Evolutionary conservation across 371 early-diverging fungal genomes (phyloP).

Genomic region (Basidiobolus meristosporus): DNA sequence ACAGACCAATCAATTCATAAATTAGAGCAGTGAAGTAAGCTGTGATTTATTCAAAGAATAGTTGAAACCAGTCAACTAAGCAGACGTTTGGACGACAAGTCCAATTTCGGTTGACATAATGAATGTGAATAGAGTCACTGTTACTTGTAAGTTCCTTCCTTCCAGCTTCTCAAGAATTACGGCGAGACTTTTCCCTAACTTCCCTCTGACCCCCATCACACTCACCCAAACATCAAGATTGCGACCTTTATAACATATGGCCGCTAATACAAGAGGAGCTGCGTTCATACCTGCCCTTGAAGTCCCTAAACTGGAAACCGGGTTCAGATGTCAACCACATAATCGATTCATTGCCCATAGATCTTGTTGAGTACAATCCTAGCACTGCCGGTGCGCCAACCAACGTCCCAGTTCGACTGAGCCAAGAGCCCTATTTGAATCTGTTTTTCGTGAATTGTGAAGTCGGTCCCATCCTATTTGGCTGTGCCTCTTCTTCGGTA

Average conservation of each 20-base stretch:
- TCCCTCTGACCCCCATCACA: neutral
- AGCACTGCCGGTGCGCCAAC: conserved; percentile 24
- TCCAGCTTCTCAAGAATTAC: neutral
- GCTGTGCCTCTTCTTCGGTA: neutral
- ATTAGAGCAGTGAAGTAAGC: no score
- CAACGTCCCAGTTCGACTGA: conserved; percentile 24
- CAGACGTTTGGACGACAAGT: no score
- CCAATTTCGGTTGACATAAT: conserved; percentile 5
- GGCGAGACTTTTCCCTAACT: no score
- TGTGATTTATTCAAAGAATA: no score
- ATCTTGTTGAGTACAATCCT: conserved; percentile 39
- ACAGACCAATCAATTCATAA: no score
- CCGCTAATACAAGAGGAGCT: conserved; percentile 47
- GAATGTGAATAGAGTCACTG: conserved; percentile 16
- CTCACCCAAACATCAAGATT: conserved; percentile 15
- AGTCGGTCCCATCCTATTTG: conserved; percentile 15
- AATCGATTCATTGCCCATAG: conserved; percentile 39
- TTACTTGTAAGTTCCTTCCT: conserved; percentile 12
- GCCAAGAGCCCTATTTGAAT: conserved; percentile 52
- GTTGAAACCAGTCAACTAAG: no score
- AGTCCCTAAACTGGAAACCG: conserved; percentile 68
- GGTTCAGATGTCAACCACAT: conserved; percentile 39
- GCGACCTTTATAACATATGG: conserved; percentile 66
- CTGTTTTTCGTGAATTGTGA: conserved; percentile 67
- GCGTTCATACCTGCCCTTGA: conserved; percentile 52